phyloP scores from a whole-genome alignment of 805 yeast species.

The Candida dajiaensis region DNA sequence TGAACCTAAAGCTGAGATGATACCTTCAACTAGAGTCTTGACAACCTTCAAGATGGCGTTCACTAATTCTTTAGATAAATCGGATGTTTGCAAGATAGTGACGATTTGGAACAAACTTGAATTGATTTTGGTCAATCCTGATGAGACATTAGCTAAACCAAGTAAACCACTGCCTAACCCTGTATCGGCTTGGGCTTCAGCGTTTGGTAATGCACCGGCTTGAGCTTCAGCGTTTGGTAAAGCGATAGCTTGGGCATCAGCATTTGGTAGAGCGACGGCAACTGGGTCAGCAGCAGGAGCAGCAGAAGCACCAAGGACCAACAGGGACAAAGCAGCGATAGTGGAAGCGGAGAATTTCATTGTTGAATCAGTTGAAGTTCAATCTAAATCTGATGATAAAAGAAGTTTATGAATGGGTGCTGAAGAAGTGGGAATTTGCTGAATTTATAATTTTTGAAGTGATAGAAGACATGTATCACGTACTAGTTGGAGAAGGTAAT shows the following conservation, averaged over 20 bases:
- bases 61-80: slow-evolving; percentile 7
- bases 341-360: slow-evolving; percentile 28
- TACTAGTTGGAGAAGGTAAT: not conserved
- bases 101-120: slow-evolving; percentile 1
- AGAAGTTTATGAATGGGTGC: slow-evolving; percentile 17
- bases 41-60: slow-evolving; percentile 2
- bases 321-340: slow-evolving; percentile 24
- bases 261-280: slow-evolving; percentile 8
- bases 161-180: slow-evolving; percentile 1
- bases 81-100: slow-evolving; percentile 2
- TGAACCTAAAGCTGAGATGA: slow-evolving; percentile 9
- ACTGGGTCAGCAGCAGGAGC: slow-evolving; percentile 13
- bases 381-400: slow-evolving; percentile 1
- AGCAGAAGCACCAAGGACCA: slow-evolving; percentile 24
- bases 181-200: slow-evolving; percentile 1
- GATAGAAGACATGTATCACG: not conserved
- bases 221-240: slow-evolving; percentile 2
- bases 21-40: slow-evolving; percentile 5
- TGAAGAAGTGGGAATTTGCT: slow-evolving; percentile 6
- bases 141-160: not conserved
- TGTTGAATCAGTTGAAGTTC: slow-evolving; percentile 11
- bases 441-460: slow-evolving; percentile 11
- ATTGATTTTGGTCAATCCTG: slow-evolving; percentile 3
- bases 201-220: slow-evolving; percentile 1
- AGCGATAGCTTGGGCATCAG: slow-evolving; percentile 7